These are phyloP conservation scores for Pythium sukuiense DNA, from an alignment of 352 stramenopile species.

Conservation along the genomic window DNA sequence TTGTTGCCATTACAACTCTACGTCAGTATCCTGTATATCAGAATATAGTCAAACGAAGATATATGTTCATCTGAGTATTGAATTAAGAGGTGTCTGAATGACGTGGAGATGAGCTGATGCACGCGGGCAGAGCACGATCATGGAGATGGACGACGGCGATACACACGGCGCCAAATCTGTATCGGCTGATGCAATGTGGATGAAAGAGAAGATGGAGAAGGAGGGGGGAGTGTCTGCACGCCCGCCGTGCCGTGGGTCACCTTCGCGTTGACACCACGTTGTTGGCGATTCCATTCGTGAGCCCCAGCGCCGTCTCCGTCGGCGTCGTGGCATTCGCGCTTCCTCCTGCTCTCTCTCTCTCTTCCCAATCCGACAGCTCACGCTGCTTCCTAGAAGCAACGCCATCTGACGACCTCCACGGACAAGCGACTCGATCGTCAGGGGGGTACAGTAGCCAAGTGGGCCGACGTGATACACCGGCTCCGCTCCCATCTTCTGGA, in stretches of 20 bases:
- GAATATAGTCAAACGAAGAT: not conserved
- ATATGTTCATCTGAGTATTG: not conserved
- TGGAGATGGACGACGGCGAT: not conserved
- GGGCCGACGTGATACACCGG: not conserved
- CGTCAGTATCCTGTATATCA: not conserved
- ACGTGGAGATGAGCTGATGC: not conserved
- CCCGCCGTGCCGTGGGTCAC: not conserved
- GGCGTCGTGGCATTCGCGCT: not conserved
- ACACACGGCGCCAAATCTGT: not conserved
- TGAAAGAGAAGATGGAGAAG: not conserved
- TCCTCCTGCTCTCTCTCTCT: not conserved
- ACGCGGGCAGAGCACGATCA: not conserved
- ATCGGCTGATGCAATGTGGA: constrained; percentile 2
- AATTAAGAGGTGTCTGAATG: not conserved
- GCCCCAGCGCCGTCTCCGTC: not conserved
- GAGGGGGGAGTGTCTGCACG: no score
- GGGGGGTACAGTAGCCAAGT: not conserved
- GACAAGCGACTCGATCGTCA: constrained; percentile 2
- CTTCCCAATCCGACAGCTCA: not conserved
- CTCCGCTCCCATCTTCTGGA: not conserved
- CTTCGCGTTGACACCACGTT: not conserved
- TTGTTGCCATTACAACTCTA: not conserved
- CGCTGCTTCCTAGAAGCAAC: not conserved
- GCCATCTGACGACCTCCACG: not conserved
- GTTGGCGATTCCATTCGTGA: not conserved